A percentile compares a stretch with the other conserved stretches of the same genome.
Conservation (phyloP, 768 basidiomycete species). For the Hypholoma fasciculare region DNA sequence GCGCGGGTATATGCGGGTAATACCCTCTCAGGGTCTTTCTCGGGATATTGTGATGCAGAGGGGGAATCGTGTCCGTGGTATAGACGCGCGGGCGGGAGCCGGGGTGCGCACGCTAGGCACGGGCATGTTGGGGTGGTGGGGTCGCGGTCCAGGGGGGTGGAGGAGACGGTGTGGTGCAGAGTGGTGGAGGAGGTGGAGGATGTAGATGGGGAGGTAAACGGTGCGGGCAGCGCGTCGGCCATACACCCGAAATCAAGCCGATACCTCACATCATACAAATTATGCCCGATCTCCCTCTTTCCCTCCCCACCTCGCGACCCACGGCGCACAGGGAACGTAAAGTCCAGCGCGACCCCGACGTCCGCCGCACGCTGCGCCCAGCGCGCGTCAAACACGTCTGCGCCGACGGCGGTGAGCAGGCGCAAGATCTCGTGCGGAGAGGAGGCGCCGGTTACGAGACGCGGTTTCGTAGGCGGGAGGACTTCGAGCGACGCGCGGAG, state of each 20-base stretch:
- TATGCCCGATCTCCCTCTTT: constrained; percentile 53
- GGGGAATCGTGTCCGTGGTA: constrained; percentile 37
- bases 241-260: constrained; percentile 60
- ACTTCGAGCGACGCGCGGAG: constrained; percentile 58
- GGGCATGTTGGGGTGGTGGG: constrained; percentile 32
- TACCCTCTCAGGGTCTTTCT: constrained; percentile 12
- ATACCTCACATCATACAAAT: constrained; percentile 63
- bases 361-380: constrained; percentile 74
- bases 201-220: neutral
- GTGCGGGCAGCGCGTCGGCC: constrained; percentile 38
- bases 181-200: too few relatives aligned
- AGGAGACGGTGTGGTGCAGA: too few relatives aligned
- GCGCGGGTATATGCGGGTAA: constrained; percentile 48
- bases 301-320: too few relatives aligned
- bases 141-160: too few relatives aligned
- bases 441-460: constrained; percentile 53
- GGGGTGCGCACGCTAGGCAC: constrained; percentile 60
- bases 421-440: constrained; percentile 78
- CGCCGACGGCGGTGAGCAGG: constrained; percentile 61
- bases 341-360: constrained; percentile 77
- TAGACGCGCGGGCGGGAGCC: constrained; percentile 31
- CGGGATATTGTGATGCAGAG: constrained; percentile 26
- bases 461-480: constrained; percentile 57
- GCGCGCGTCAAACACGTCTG: constrained; percentile 74
- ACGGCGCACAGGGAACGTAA: constrained; percentile 56